A percentile compares a stretch with the other conserved stretches of the same genome.
phyloP scores from a whole-genome alignment of 1,284 basidiomycete genomes.

The Grifola frondosa region DNA sequence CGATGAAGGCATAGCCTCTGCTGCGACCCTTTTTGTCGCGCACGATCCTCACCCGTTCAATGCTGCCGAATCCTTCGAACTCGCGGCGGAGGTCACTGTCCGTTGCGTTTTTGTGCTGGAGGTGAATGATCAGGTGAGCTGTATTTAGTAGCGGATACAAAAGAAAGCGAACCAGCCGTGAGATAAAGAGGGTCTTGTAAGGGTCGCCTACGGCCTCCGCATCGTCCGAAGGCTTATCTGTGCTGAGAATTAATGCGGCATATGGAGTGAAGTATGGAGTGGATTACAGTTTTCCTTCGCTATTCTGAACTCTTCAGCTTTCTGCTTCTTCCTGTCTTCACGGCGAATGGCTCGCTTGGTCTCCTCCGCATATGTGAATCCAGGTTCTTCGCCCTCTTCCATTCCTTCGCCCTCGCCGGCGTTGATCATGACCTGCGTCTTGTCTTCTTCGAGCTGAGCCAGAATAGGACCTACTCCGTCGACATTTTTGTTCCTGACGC shows the following conservation, averaged over 20 bases:
- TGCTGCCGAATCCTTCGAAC: conserved; percentile 94
- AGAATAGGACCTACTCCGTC: conserved; percentile 74
- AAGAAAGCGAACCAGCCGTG: conserved; percentile 68
- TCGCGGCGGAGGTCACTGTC: conserved; percentile 91
- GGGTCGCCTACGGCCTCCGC: conserved; percentile 95
- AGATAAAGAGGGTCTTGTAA: conserved; percentile 98
- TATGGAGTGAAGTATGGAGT: conserved; percentile 4
- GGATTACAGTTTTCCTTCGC: conserved; percentile 82
- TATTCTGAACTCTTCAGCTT: conserved; percentile 76
- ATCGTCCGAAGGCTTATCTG: conserved; percentile 91
- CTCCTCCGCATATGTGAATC: conserved; percentile 76
- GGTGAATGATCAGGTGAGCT: conserved; percentile 26
- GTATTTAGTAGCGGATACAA: background rate
- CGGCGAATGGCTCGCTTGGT: conserved; percentile 74
- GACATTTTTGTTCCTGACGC: conserved; percentile 70
- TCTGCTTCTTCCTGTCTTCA: conserved; percentile 80
- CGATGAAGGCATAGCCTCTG: conserved; percentile 94
- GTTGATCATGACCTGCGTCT: conserved; percentile 64
- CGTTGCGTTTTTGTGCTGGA: conserved; percentile 82
- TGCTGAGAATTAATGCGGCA: conserved; percentile 9
- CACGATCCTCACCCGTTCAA: conserved; percentile 90
- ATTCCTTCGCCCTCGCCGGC: conserved; percentile 57
- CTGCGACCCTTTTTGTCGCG: conserved; percentile 86
- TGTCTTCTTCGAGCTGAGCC: conserved; percentile 72
- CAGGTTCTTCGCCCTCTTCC: conserved; percentile 80